A percentile compares a stretch with the other conserved stretches of the same genome.
These are phyloP conservation scores for Monilinia polystroma DNA, from an alignment of 2,329 filamentous ascomycete species.

Conservation along the genomic window DNA sequence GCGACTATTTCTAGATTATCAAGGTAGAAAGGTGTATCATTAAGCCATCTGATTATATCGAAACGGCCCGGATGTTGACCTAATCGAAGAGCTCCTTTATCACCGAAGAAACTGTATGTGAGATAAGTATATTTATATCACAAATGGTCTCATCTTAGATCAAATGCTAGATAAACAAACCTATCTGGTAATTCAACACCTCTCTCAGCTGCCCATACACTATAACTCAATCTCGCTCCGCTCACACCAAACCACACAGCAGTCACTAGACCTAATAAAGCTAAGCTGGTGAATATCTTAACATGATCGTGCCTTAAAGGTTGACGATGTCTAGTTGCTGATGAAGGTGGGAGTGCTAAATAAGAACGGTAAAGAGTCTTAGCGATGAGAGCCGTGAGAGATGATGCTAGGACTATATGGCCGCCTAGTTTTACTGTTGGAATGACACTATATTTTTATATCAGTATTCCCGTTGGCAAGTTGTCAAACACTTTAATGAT, in stretches of 20 bases:
- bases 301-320: conserved; percentile 37
- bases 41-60: conserved; percentile 36
- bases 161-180: conserved; percentile 33
- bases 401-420: conserved; percentile 30
- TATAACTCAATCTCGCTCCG: conserved; percentile 50
- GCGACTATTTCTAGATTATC: conserved; percentile 52
- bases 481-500: conserved; percentile 14
- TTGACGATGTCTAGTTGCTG: conserved; percentile 42
- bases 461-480: conserved; percentile 8
- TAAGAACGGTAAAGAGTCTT: conserved; percentile 37
- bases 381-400: conserved; percentile 30
- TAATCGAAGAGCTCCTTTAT: conserved; percentile 37
- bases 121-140: conserved; percentile 12
- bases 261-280: conserved; percentile 46
- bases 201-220: conserved; percentile 48
- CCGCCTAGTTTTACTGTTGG: conserved; percentile 27
- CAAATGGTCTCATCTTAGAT: no score
- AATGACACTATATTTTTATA: conserved; percentile 18
- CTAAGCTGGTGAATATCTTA: conserved; percentile 46
- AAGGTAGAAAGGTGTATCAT: conserved; percentile 35
- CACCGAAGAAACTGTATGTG: conserved; percentile 36
- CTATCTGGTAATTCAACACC: conserved; percentile 43
- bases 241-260: conserved; percentile 47
- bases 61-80: conserved; percentile 38
- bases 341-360: conserved; percentile 40